Base-by-base conservation (phyloP, 1,284 basidiomycete genomes). In the Salmacisia buchloeana region DNA sequence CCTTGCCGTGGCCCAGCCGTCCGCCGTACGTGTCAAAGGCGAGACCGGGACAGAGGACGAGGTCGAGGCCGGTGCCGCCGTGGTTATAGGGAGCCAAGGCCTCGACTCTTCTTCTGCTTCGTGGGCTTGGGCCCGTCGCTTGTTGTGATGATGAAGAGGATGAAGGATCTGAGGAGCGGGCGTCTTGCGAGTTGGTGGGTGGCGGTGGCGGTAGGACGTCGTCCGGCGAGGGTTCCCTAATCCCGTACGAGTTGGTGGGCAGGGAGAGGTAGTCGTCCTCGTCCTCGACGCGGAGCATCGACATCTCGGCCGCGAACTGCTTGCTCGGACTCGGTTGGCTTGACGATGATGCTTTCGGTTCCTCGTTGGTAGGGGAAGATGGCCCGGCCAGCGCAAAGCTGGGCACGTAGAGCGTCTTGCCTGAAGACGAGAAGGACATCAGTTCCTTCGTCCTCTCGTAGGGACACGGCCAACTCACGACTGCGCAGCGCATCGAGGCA, bases 1-100 rank as follows among this genome's bases (percentile, higher is more conserved):
- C 81, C 46, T 80, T 72, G 21, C 81, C 81, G 61, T 82, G 80
- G 2, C 81, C 81, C 0, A 82, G 63, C 9, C 81, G 65, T n/a
- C 77, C 76, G 13, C 75, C 73, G 1, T 67, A 35, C 35, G 58
- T 34, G 61, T 82, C 81, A 60, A 82, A 82, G 0, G 79, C 79
- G 5, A 82, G 69, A 15, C 66, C 81, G 0, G 81, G 81, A 2
- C 80, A 73, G 7, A 82, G 69, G 43, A 82, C 80, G n/a, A 82
- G 66, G 60, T 82, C 81, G 5, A 82, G 69, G 0, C 80, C 81
- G 3, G 71, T 49, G 2, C 74, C 76, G 2, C 71, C 71, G n/a
- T 54, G 49, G 1, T 27, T 31, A 18, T 27, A 29, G 6, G 49
- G 49, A 3, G 49, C 49, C 13, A 54, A n/a, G 12, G 49, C 49